Evolutionary conservation across 441 rosid genomes (phyloP), one percentile per base, ranked within the genome.

Genomic region (Jatropha multifida): DNA sequence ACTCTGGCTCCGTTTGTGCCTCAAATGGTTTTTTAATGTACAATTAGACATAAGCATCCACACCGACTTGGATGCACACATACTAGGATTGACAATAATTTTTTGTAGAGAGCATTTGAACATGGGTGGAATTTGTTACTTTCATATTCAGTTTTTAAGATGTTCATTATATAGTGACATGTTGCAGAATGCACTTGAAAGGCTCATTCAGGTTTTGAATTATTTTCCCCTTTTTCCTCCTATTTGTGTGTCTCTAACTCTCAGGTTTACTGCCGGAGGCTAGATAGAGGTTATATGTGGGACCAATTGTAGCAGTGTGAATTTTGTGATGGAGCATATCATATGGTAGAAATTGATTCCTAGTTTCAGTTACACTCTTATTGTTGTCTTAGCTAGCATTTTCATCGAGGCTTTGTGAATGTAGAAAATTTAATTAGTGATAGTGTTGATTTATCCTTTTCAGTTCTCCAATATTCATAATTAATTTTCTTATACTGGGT

Each of bases 261-360:
- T 60, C 86, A 80, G 88, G 81, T 79, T 75, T 76, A 54, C 26
- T 58, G 76, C 80, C 41, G 83, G 83, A 79, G 77, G 80, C 73
- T 77, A 72, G 79, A 78, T 65, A 65, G 80, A 69, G 72, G 75
- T 73, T 76, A 75, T 74, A 23, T 65, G 65, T 81, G 73, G 84
- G 84, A 75, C 78, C 72, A 67, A 59, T 80, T 74, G 82, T 80
- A 82, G 44, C 60, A 54, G 54, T 78, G 59, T 76, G 83, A 80
- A 60, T 85, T 81, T 80, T 83, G 77, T 72, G 73, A 23, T 75
- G 79, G 82, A 79, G 68, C 66, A 54, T 77, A 69, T 84, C 72
- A 73, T 64, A 75, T 60, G 69, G 52, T 68, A 70, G 48, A 44
- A 44, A 4, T 44, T 42, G 73, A 11, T 63, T 42, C 38, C 55